Evolutionary conservation across 139 green algal genomes (phyloP), one percentile per base, ranked within the genome.

Genomic region (Eudorina sp.): DNA sequence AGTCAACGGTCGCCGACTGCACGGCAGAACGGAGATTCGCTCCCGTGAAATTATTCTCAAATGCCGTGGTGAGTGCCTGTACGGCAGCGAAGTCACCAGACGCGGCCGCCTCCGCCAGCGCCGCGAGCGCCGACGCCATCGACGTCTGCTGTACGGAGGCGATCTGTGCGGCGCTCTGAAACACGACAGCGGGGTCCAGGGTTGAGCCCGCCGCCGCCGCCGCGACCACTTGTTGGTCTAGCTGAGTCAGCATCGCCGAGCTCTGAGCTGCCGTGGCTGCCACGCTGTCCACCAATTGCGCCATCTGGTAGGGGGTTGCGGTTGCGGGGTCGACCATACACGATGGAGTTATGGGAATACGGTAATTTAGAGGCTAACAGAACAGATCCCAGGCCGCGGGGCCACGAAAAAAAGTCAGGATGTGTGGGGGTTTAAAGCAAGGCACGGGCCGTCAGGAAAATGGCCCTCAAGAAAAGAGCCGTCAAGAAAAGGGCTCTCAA

Each of bases 81-180:
- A 86, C 13, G 36, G 60, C 80, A 4, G 60, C 29, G 0, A 68
- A 3, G 45, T 86, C 62, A 31, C 80, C 80, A 1, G 80, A 25
- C n/a, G 80, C 80, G 2, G 80, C 80, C 1, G 80, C 80, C 8
- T 41, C 58, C 5, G 60, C 80, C 60, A 86, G 40, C 60, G 46
- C 4, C 13, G 13, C 19, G 43, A 86, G 60, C 7, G 80, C 60
- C 19, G 60, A 14, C 19, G 60, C 18, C 41, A 86, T 53, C 6
- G 43, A 31, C 16, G 80, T 66, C 29, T 86, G 80, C 29, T 76
- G 60, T 31, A 86, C 80, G 2, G 80, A 77, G 2, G 62, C 43
- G 14, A 86, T 48, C 58, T 86, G 80, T 2, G 79, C 58, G 2
- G 79, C 77, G 36, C 21, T 53, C 45, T 21, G 77, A 14, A 73